Base-by-base conservation (phyloP, 495 filamentous ascomycete genomes). In the Cenococcum geophilum region DNA sequence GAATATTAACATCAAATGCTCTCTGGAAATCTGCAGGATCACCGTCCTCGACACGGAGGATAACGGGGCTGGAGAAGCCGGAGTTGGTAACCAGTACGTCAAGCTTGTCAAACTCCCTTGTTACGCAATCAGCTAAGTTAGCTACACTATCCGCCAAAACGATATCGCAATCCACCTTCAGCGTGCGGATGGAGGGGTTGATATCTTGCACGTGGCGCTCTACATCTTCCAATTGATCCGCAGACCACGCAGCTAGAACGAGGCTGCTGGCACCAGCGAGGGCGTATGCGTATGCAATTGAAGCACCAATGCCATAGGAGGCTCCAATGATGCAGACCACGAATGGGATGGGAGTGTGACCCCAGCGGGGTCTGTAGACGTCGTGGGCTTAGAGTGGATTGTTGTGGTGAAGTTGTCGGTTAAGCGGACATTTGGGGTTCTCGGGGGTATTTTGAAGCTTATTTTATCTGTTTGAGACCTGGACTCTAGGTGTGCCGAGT, bases 61-160 rank as follows among this genome's bases (percentile, higher is more conserved):
- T 57, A 35, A 74, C 67, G 11, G 69, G 67, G 0, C 73, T 73
- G 1, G 72, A 68, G 51, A 61, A 70, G 22, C 69, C 69, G 6
- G 60, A 65, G 51, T 69, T 69, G 40, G 69, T 49, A 12, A 67
- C 59, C 5, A 66, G 23, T 48, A 69, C 56, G 36, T 71, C 69
- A 23, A 71, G 56, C 12, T 56, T 54, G 16, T 55, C 63, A 12
- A 66, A 37, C 22, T 69, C 60, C 18, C n/a, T 32, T 51, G 62
- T 59, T 0, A 64, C 52, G 23, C 56, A 49, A 22, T 52, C 23
- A 3, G 59, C 64, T 12, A 69, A 54, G 11, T 12, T 36, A 1
- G 58, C 56, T 1, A 71, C 69, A 18, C 59, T 58, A 1, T 12
- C 9, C 0, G 42, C 35, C 3, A 48, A 62, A 4, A 60, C 67